Evolutionary conservation across 345 rosid species (phyloP), one percentile per base, ranked within the genome.

Genomic region (Linum lewisii): DNA sequence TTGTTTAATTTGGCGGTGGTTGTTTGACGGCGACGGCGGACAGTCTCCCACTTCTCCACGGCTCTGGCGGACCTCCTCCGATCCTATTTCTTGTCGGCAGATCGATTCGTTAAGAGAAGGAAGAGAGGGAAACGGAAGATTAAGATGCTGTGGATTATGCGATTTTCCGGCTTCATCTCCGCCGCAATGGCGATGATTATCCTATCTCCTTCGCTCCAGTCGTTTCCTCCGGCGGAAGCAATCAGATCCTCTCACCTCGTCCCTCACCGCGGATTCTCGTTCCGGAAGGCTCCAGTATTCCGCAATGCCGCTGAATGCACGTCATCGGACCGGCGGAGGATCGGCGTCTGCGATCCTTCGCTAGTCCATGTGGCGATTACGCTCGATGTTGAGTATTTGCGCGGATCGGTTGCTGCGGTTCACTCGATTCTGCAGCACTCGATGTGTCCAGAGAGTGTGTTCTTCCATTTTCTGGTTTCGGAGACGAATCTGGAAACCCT

Each of bases 391-490:
- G 90, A 92, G 63, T 92, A 88, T 56, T 84, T 92, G 16, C 92
- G 98, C 2, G 98, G 98, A 61, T 92, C 96, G 19, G 70, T 92
- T 69, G 98, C 98, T n/a, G 98, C 96, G 45, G 93, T 92, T 0
- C 88, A 92, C 61, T 92, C 98, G 25, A 79, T 92, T 57, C 69
- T 92, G 44, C 95, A 72, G 64, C 86, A 88, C 59, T 75, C 98
- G 0, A 24, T 72, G 51, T 92, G 98, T 60, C 95, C 98, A 0
- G 96, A 82, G 79, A 78, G 68, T 50, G 72, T 92, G 38, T 92
- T 92, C 90, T 88, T 92, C 66, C 98, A 92, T 59, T 88, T 92
- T 73, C 64, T 92, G 32, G 90, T 92, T 58, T 81, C 90, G n/a
- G 93, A 88, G 65, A 77, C 77, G 38, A 68, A 60, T 50, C 69